Percentiles rank a stretch among this genome's conserved stretches.
Evolutionary conservation across 202 grass and related monocot genomes (phyloP).

Genomic region (Zizania palustris): DNA sequence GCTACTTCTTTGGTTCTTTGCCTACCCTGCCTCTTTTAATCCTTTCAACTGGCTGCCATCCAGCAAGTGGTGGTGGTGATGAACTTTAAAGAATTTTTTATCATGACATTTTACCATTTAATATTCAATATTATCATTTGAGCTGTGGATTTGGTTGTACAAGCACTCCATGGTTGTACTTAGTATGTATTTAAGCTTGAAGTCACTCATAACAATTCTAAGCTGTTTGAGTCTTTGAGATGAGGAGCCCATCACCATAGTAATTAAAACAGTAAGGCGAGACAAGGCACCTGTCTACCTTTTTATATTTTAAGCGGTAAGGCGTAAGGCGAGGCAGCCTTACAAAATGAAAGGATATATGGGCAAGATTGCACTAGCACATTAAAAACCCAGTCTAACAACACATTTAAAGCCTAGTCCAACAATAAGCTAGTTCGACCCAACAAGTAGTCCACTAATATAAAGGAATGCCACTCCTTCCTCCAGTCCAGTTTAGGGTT

Average conservation of each 20-base stretch:
- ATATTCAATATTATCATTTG: slow-evolving; percentile 10
- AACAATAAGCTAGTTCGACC: too few species aligned
- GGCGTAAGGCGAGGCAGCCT: too few species aligned
- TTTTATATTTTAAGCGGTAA: too few species aligned
- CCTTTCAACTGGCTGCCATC: slow-evolving; percentile 9
- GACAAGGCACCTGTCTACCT: too few species aligned
- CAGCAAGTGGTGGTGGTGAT: neutral
- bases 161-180: neutral
- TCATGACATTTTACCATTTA: neutral
- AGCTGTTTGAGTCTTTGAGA: slow-evolving; percentile 17
- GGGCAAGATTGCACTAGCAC: too few species aligned
- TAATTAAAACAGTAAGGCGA: too few species aligned
- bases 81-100: slow-evolving; percentile 4
- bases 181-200: neutral
- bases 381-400: too few species aligned
- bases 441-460: too few species aligned
- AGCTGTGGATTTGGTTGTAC: slow-evolving; percentile 20
- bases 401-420: too few species aligned
- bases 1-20: neutral
- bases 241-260: neutral
- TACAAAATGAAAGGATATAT: too few species aligned
- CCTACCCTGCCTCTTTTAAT: slow-evolving; percentile 5
- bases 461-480: too few species aligned
- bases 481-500: too few species aligned
- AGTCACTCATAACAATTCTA: neutral